Base-by-base conservation (phyloP, 495 filamentous ascomycete genomes). In the Hypoxylon intermedium region DNA sequence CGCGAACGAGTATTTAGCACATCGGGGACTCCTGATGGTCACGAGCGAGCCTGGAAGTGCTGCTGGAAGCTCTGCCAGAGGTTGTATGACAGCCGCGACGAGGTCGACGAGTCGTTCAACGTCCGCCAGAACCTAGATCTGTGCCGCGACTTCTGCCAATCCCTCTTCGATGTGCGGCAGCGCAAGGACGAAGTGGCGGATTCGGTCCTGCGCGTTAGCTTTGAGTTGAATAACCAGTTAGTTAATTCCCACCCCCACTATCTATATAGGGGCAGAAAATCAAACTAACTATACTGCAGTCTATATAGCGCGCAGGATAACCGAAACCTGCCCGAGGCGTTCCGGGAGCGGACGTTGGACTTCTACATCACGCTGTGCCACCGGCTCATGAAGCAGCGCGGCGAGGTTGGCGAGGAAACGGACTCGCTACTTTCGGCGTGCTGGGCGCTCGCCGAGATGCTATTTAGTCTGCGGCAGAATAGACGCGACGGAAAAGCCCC, bases 311-410 rank as follows among this genome's bases (percentile, higher is more conserved):
- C 91, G 2, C 90, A 94, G 64, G 92, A 96, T 71, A 78, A 69
- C 54, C 83, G 90, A 40, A 87, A 83, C 44, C 80, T 97, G 11
- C 92, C 92, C 0, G 90, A 93, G 68, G 89, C 90, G 0, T 97
- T 97, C 72, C 84, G 89, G 37, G 92, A 97, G 72, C 80, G 92
- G 45, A 96, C 92, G 0, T 74, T 97, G 48, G 92, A 97, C 62
- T 97, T 97, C 64, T 97, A 96, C 68, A 90, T 97, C 58, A 96
- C 92, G 0, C 70, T 97, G 2, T 97, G 92, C 53, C 92, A 97
- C 72, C 84, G 92, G 24, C 79, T 97, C 5, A 97, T 97, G 92
- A 96, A 95, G 71, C 92, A 97, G 73, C 83, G 90, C 42, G 87
- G 83, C 44, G 85, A 86, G 23, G 72, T 90, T 0, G 87, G 86